phyloP scores from a whole-genome alignment of 768 basidiomycete genomes.

The Arthromyces matolae region DNA sequence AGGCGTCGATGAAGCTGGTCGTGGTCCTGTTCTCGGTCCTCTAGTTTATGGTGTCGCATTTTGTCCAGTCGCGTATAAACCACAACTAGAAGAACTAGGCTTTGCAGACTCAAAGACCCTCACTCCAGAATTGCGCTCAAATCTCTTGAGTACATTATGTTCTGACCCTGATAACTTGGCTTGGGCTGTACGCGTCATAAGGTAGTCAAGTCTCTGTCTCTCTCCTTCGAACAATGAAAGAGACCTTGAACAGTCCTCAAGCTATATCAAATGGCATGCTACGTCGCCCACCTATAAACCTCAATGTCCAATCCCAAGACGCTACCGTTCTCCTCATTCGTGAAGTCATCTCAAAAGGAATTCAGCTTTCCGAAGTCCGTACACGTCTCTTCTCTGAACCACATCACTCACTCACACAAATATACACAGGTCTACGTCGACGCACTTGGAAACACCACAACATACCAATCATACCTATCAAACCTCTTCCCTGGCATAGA shows the following conservation, averaged over 20 bases:
- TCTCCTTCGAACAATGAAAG: background rate
- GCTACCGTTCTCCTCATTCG: constrained; percentile 88
- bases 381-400: background rate
- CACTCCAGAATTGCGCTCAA: constrained; percentile 62
- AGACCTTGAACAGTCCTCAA: constrained; percentile 62
- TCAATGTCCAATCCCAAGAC: constrained; percentile 85
- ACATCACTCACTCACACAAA: background rate
- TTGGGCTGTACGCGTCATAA: constrained; percentile 80
- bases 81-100: constrained; percentile 72
- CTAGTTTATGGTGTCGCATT: constrained; percentile 96
- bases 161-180: constrained; percentile 69
- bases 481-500: constrained; percentile 75
- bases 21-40: constrained; percentile 93
- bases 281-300: constrained; percentile 72
- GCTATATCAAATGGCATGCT: constrained; percentile 93
- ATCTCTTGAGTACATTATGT: constrained; percentile 62
- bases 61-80: constrained; percentile 77
- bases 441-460: constrained; percentile 82
- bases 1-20: constrained; percentile 97
- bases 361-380: constrained; percentile 72
- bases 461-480: constrained; percentile 83
- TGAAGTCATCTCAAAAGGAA: constrained; percentile 76
- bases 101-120: constrained; percentile 97
- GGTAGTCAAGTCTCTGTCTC: constrained; percentile 33
- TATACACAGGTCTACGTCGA: constrained; percentile 94